Evolutionary conservation across 1,139 yeast genomes (phyloP).

Genomic region (Spathaspora sp.): DNA sequence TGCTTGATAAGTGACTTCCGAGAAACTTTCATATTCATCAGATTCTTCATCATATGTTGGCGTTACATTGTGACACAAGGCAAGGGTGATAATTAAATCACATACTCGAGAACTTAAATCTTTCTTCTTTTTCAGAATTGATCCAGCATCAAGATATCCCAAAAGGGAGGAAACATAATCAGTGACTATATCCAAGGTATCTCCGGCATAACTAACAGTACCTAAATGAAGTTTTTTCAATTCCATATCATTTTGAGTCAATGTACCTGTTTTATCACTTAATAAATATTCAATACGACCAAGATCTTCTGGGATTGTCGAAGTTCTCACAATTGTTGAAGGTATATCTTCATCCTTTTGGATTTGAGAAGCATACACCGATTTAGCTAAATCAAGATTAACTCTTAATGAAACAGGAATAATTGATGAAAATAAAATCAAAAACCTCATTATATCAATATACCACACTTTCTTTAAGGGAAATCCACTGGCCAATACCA

Average conservation of each 20-base stretch:
- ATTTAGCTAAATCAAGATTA: constrained; percentile 90
- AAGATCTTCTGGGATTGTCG: constrained; percentile 96
- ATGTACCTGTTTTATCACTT: constrained; percentile 95
- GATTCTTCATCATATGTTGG: constrained; percentile 25
- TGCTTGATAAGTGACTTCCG: constrained; percentile 75
- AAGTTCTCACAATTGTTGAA: constrained; percentile 90
- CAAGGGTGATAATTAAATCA: constrained; percentile 77
- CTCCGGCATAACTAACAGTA: constrained; percentile 87
- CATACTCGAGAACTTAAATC: constrained; percentile 76
- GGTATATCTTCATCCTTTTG: constrained; percentile 82
- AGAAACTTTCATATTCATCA: constrained; percentile 10
- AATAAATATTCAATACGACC: constrained; percentile 92
- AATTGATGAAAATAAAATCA: constrained; percentile 89
- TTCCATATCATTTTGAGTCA: constrained; percentile 98
- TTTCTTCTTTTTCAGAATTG: constrained; percentile 29
- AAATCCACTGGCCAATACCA: constrained; percentile 82
- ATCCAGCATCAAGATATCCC: constrained; percentile 18
- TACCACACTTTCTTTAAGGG: constrained; percentile 70
- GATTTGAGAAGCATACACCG: constrained; percentile 93
- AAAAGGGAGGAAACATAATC: constrained; percentile 53
- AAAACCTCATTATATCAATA: constrained; percentile 82
- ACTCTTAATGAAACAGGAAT: constrained; percentile 96
- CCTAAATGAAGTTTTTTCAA: constrained; percentile 91
- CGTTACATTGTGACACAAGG: constrained; percentile 94
- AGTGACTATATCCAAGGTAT: constrained; percentile 84